These are phyloP conservation scores for Macaranga tanarius DNA, from an alignment of 441 rosid species.

Conservation along the genomic window DNA sequence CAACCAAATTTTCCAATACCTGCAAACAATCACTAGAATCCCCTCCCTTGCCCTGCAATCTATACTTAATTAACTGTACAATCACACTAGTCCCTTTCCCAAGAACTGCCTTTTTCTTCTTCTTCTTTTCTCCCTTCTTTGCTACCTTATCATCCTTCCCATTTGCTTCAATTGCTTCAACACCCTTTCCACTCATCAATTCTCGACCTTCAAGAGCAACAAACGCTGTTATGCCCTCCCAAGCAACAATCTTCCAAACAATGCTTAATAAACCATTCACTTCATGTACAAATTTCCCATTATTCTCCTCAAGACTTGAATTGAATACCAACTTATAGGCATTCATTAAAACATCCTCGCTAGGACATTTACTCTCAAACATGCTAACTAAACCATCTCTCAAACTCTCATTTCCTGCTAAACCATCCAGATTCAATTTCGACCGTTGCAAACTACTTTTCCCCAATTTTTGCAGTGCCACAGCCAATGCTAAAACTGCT, in stretches of 20 bases:
- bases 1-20: slow-evolving; percentile 44
- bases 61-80: slow-evolving; percentile 67
- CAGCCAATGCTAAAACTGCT: slow-evolving; percentile 44
- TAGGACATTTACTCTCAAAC: slow-evolving; percentile 36
- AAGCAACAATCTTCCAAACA: slow-evolving; percentile 66
- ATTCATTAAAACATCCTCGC: slow-evolving; percentile 35
- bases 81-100: slow-evolving; percentile 76
- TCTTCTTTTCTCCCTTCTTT: slow-evolving; percentile 61
- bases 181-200: slow-evolving; percentile 33
- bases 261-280: slow-evolving; percentile 41
- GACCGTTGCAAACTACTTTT: slow-evolving; percentile 48
- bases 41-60: slow-evolving; percentile 39
- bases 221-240: slow-evolving; percentile 72
- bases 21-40: slow-evolving; percentile 32
- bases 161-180: slow-evolving; percentile 31
- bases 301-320: slow-evolving; percentile 41
- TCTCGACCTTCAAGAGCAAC: slow-evolving; percentile 62
- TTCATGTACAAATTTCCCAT: slow-evolving; percentile 46
- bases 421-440: slow-evolving; percentile 39
- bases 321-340: slow-evolving; percentile 35
- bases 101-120: slow-evolving; percentile 55
- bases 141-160: slow-evolving; percentile 41
- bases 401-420: slow-evolving; percentile 38
- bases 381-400: slow-evolving; percentile 31
- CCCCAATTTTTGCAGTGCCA: slow-evolving; percentile 46